Base-by-base conservation (phyloP, 2,329 filamentous ascomycete genomes). In the Aspergillus tanneri region DNA sequence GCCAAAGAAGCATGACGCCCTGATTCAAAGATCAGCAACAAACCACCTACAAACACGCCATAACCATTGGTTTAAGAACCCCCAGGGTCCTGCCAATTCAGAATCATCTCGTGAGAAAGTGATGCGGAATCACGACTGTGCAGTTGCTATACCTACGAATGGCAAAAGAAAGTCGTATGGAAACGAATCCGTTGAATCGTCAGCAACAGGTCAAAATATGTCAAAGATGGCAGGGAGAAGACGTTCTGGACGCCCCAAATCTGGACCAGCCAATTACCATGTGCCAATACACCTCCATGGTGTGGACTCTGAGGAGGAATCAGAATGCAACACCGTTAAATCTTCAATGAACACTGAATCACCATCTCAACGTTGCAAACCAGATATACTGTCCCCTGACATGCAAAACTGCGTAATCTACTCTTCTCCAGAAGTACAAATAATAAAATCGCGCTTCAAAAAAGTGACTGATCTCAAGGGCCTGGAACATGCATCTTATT, bases 231-330 rank as follows among this genome's bases (percentile, higher is more conserved):
- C 46, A 14, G 21, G 47, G 10, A 43, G 32, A 34, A 62, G 62
- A 27, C 65, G 68, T 3, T 64, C 67, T 23, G 39, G 48, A 44
- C 62, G 68, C 14, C 47, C 56, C 27, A 60, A 54, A 46, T 58
- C 42, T 5, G 59, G 55, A 3, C 65, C 66, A 2, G 36, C 12
- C 1, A 70, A 70, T 16, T 71, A 72, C 40, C 70, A 64, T 39
- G 47, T 58, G 11, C 58, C 48, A 23, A 24, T 52, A 5, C 44
- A 50, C 5, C 53, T 63, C 30, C 45, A 28, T 3, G 46, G 52
- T 3, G 46, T 44, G 12, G 57, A 55, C 8, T 47, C 54, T 14
- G 56, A 54, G 12, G 48, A 52, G 6, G 50, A 53, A 4, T 14
- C n/a, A 23, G 19, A 19, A 9, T 18, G 10, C 12, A 19, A 8